phyloP scores from a whole-genome alignment of 768 basidiomycete species.

The Tulasnella calospora region DNA sequence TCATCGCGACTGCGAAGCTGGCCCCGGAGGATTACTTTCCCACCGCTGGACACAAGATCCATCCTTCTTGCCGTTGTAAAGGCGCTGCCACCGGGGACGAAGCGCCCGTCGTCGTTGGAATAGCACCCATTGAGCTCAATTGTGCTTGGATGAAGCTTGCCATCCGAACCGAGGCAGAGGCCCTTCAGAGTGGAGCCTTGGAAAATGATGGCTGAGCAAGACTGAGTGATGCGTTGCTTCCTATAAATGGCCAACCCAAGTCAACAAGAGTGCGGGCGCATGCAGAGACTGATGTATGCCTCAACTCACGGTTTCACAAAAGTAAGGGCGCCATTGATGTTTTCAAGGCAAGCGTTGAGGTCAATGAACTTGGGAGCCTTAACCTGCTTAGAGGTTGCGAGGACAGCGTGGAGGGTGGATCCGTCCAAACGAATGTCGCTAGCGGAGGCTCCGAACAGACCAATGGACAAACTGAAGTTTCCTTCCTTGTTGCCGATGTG shows the following conservation, averaged over 20 bases:
- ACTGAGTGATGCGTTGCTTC: neutral
- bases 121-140: neutral
- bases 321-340: neutral
- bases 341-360: neutral
- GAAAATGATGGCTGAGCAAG: neutral
- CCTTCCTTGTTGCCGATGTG: neutral
- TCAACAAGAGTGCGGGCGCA: too few species aligned
- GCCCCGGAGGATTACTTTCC: neutral
- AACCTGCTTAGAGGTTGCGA: neutral
- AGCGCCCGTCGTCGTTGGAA: neutral
- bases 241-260: too few species aligned
- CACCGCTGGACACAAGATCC: neutral
- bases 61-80: neutral
- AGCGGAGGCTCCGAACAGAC: neutral
- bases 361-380: neutral
- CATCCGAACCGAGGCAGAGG: neutral
- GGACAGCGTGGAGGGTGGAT: neutral
- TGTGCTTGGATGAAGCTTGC: neutral
- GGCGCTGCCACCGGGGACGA: neutral
- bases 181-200: neutral
- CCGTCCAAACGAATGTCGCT: neutral
- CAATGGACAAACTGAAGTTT: neutral
- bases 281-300: neutral
- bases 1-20: neutral
- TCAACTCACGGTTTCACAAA: neutral